Percentiles rank a stretch among this genome's conserved stretches.
Conservation (phyloP, 2,329 filamentous ascomycete species). For the Pleochaeta shiraiana region DNA sequence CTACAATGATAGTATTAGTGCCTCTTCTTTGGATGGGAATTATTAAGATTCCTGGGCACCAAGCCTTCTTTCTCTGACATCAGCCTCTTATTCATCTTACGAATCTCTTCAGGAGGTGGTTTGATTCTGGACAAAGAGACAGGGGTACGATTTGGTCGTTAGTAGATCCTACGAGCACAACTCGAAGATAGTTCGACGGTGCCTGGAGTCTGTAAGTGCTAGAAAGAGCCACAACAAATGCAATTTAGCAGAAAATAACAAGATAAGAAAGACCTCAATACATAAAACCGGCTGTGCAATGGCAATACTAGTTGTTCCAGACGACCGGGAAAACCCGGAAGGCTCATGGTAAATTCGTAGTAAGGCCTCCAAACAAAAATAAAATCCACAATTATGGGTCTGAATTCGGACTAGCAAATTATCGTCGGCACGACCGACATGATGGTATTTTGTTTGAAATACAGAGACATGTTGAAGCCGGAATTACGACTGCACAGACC, state of each 20-base stretch:
- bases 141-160: not conserved
- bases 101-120: not conserved
- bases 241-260: not conserved
- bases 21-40: not conserved
- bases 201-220: not conserved
- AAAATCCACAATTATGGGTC: not conserved
- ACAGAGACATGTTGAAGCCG: not conserved
- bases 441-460: not conserved
- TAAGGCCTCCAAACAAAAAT: not conserved
- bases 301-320: not conserved
- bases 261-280: not conserved
- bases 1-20: not conserved
- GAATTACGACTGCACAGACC: not conserved
- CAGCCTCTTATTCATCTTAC: not conserved
- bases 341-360: not conserved
- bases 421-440: not conserved
- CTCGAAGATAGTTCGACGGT: not conserved
- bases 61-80: not conserved
- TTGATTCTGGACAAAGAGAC: not conserved
- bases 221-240: not conserved
- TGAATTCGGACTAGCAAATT: not conserved
- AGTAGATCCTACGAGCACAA: not conserved
- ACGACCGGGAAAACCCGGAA: not conserved
- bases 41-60: not conserved
- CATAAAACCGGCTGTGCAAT: not conserved